Conservation (phyloP, 129 eudicot genomes). For the Glebionis coronaria region DNA sequence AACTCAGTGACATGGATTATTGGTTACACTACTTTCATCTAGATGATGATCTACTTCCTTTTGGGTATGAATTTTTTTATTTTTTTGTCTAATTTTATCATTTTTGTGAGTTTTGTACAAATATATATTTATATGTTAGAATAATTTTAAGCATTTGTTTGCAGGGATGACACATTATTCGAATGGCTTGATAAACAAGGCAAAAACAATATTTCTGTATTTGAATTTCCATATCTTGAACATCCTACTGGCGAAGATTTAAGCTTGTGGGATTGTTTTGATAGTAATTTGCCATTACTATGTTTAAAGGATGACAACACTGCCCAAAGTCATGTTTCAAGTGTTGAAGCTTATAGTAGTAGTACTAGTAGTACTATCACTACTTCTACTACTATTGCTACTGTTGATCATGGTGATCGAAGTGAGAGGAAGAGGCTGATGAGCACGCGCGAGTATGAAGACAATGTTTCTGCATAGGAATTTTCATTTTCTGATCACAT, state of each 20-base stretch:
- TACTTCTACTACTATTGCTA: no score
- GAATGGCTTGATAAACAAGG: background rate
- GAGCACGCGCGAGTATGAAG: no score
- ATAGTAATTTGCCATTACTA: conserved; percentile 1
- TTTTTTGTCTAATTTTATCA: background rate
- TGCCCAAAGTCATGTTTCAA: background rate
- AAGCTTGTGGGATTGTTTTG: conserved; percentile 19
- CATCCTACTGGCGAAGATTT: conserved; percentile 20
- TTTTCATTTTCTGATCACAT: no score
- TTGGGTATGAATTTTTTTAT: background rate
- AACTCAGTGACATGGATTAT: background rate
- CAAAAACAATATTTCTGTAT: background rate
- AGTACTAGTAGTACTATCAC: background rate
- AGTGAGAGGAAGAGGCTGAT: conserved; percentile 1
- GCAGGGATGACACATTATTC: background rate
- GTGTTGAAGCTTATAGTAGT: background rate
- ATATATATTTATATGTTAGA: no score
- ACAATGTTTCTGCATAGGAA: no score
- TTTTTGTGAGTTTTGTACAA: background rate
- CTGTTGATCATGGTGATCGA: conserved; percentile 7
- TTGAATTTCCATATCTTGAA: conserved; percentile 18
- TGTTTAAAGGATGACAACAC: background rate
- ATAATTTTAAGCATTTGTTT: background rate
- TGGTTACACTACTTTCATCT: conserved; percentile 16
- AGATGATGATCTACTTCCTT: conserved; percentile 11